Conservation (phyloP, 208 protist species). For the Crithidia expoeki region DNA sequence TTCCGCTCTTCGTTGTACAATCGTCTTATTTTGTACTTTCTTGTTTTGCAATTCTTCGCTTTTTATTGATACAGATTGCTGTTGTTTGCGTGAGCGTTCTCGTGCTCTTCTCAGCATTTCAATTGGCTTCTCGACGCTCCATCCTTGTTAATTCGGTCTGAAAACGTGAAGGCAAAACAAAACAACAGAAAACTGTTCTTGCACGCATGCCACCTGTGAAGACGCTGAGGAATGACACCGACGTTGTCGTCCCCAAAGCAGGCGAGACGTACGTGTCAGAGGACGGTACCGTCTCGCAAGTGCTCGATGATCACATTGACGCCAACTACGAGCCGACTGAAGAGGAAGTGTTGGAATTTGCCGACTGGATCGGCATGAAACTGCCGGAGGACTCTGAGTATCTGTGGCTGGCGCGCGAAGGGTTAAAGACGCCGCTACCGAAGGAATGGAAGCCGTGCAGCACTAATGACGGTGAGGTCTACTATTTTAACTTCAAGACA, state of each 20-base stretch:
- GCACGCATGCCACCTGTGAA: constrained; percentile 17
- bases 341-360: constrained; percentile 93
- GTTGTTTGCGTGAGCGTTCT: not conserved
- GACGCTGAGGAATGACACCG: constrained; percentile 34
- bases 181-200: too few relatives aligned
- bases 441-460: constrained; percentile 95
- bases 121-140: too few relatives aligned
- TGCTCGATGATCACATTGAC: constrained; percentile 88
- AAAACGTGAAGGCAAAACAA: too few relatives aligned
- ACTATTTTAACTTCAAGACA: constrained; percentile 97
- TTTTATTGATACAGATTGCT: too few relatives aligned
- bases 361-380: constrained; percentile 93
- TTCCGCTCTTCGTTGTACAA: too few relatives aligned
- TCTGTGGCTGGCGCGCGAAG: constrained; percentile 93
- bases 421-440: constrained; percentile 94
- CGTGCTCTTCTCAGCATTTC: not conserved
- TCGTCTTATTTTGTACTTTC: too few relatives aligned
- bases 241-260: constrained; percentile 44
- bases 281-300: constrained; percentile 86
- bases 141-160: too few relatives aligned
- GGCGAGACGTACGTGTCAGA: constrained; percentile 82
- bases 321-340: constrained; percentile 91
- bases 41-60: not conserved
- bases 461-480: constrained; percentile 90
- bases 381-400: constrained; percentile 89